Conservation (phyloP, 257 asterid species). For the Cynanchum wilfordii region DNA sequence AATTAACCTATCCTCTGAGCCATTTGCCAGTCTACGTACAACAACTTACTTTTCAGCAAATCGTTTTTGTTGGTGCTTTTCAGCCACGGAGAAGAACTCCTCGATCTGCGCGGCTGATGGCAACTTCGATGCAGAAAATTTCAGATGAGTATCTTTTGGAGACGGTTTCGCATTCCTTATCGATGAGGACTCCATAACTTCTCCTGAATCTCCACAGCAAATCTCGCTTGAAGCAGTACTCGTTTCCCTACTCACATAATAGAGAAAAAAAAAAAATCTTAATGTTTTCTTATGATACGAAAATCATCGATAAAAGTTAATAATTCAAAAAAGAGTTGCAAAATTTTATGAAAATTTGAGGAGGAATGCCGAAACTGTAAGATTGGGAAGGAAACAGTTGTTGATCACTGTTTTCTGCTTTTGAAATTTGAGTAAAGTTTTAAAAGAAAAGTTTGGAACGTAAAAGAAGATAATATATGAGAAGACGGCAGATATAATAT, state of each 20-base stretch:
- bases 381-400: not conserved
- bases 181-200: constrained; percentile 27
- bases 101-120: constrained; percentile 69
- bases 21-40: not conserved
- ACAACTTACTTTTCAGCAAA: constrained; percentile 68
- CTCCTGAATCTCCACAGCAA: constrained; percentile 42
- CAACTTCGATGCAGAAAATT: constrained; percentile 20
- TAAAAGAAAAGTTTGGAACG: not conserved
- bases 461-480: not conserved
- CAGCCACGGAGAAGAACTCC: constrained; percentile 71
- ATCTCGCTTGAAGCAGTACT: constrained; percentile 46
- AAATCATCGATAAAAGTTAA: not conserved
- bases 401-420: constrained; percentile 8
- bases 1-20: constrained; percentile 7
- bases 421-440: constrained; percentile 1
- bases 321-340: not conserved
- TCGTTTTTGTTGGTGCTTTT: constrained; percentile 60
- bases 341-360: not conserved
- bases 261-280: not conserved
- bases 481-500: not conserved
- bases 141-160: constrained; percentile 18
- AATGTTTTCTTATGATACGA: not conserved
- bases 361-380: not conserved
- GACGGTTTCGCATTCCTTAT: constrained; percentile 17
- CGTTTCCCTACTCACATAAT: constrained; percentile 34